A percentile compares a stretch with the other conserved stretches of the same genome.
phyloP scores from a whole-genome alignment of 2,329 filamentous ascomycete species.

The Lasiodiplodia citricola region DNA sequence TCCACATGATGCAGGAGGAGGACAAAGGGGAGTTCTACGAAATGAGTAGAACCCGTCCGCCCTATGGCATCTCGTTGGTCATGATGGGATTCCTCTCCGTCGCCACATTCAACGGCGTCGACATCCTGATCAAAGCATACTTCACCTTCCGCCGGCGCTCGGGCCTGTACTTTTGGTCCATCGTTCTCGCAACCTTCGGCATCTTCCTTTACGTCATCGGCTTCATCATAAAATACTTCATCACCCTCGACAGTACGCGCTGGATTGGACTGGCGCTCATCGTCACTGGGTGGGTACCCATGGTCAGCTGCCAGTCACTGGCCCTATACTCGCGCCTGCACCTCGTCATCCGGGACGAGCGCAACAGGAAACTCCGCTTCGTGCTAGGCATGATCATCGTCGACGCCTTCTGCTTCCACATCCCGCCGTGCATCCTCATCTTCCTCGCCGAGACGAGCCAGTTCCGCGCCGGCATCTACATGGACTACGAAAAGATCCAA shows the following conservation, averaged over 20 bases:
- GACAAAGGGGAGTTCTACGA: not conserved
- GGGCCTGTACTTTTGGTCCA: conserved; percentile 57
- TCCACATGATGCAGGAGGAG: not conserved
- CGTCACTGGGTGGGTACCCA: conserved; percentile 61
- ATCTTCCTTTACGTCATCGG: conserved; percentile 55
- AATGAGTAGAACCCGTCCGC: not conserved
- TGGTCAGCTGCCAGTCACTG: conserved; percentile 67
- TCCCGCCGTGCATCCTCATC: conserved; percentile 61
- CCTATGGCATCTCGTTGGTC: not conserved
- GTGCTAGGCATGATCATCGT: conserved; percentile 64
- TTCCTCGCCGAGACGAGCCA: conserved; percentile 56
- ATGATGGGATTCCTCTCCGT: conserved; percentile 8
- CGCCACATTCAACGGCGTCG: conserved; percentile 9
- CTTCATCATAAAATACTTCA: conserved; percentile 52
- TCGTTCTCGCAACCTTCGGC: conserved; percentile 50
- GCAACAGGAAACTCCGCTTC: conserved; percentile 50
- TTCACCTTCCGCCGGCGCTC: conserved; percentile 54
- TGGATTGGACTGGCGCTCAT: conserved; percentile 42
- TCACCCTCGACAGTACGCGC: conserved; percentile 35
- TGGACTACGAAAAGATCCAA: conserved; percentile 52
- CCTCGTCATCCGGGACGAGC: conserved; percentile 60
- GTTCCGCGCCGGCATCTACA: conserved; percentile 43
- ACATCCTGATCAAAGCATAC: conserved; percentile 36
- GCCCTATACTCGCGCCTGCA: conserved; percentile 69
- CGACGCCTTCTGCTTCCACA: conserved; percentile 60